phyloP scores from a whole-genome alignment of 306 rosid species.

The Cucumis sativus region Cucumber_9930_V3 NC_026655.2:3628501-3629000 shows the following conservation, averaged over 20 bases:
- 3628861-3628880: conserved; percentile 7
- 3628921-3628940: conserved; percentile 24
- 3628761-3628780: too few species aligned
- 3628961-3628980: conserved; percentile 41
- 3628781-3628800: too few species aligned
- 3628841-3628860: conserved; percentile 16
- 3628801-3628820: too few species aligned
- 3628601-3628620: conserved; percentile 59
- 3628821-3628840: not conserved
- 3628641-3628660: conserved; percentile 16
- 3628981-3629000: conserved; percentile 33
- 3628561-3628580: conserved; percentile 95
- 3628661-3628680: conserved; percentile 10
- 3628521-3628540: conserved; percentile 73
- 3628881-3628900: conserved; percentile 13
- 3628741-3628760: too few species aligned
- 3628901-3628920: conserved; percentile 19
- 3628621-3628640: conserved; percentile 1
- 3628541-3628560: conserved; percentile 89
- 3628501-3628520: conserved; percentile 76
- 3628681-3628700: conserved; percentile 5
- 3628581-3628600: conserved; percentile 37
- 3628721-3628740: not conserved
- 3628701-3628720: conserved; percentile 3
- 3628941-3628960: conserved; percentile 75